Evolutionary conservation across 2,329 filamentous ascomycete genomes (phyloP), one percentile per base, ranked within the genome.

Genomic region (Emericellopsis atlantica): DNA sequence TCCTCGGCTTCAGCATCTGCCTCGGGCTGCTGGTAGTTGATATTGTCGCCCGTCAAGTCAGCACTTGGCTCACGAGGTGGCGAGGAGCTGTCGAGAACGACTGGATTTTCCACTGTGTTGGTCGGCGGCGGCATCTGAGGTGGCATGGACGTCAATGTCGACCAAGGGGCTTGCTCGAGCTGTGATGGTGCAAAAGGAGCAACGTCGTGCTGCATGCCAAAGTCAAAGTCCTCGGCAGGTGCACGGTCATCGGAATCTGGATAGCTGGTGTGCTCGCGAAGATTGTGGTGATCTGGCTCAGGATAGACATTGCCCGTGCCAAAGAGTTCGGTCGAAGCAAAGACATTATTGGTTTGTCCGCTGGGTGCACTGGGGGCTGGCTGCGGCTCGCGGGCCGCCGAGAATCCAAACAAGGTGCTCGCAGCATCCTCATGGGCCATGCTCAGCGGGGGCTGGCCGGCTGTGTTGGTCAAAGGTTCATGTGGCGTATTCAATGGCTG

Each of bases 1-100:
- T 44, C 39, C n/a, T 44, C 41, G 11, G 24, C 23, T 8, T 39
- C 36, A 11, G 34, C 43, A 11, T 44, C 34, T 18, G 31, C 32
- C 21, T 38, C 36, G 22, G 37, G 31, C 22, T 43, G 10, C 29
- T 40, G 22, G 15, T 34, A 12, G 32, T 38, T 42, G 16, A 38
- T 23, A 4, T 42, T 14, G 9, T 15, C 21, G 8, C n/a, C n/a
- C 6, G 23, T 23, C 14, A n/a, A 31, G 8, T 16, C 36, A 16
- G 32, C 18, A 21, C 40, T 42, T 16, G 40, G 29, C 11, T 22
- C 29, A n/a, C 29, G 26, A 14, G 35, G 15, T 22, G 40, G 41
- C 14, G 44, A 45, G 5, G 43, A 46, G 32, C 42, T 44, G 23
- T 44, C 42, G 15, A 43, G 39, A 23, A 42, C 44, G 6, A 44